Base-by-base conservation (phyloP, 208 protist genomes). In the Trypanosomatidae sp. region DNA sequence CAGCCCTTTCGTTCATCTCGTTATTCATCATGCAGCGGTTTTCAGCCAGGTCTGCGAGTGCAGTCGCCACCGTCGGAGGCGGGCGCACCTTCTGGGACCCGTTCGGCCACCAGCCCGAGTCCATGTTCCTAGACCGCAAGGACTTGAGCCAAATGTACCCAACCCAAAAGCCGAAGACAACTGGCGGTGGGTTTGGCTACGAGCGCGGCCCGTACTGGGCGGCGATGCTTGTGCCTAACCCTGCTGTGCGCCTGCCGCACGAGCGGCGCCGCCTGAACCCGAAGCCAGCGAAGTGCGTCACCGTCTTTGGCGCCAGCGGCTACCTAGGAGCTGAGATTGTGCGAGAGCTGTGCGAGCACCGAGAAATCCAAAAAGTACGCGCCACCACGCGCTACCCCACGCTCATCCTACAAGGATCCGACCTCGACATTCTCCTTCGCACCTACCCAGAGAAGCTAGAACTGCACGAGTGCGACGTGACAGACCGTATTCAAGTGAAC, bases 381-480 rank as follows among this genome's bases (percentile, higher is more conserved):
- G 91, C 91, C 25, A 92, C 86, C 28, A 97, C 94, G 2, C 89
- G 94, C 53, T 97, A 97, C 81, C 94, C 94, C 30, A 96, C 91
- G 19, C 90, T 96, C n/a, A 96, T 98, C 74, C 88, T 88, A 17
- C 74, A 82, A 30, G 89, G 90, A 36, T 97, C 93, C 1, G 94
- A 96, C 65, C 74, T 98, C n/a, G 91, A 98, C 59, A 1, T 85
- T 13, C 86, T 98, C 3, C 82, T 98, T 39, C 87, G 92, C 69
- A 69, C 86, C 62, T 95, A 95, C 76, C 92, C 92, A 41, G 91
- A 97, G 6, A 96, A 97, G 72, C 85, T 96, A 78, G 91, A 95
- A 77, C 84, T 98, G 56, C 91, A 98, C 80, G 94, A 96, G 81
- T 95, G 91, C 80, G 92, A 98, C 74, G 92, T 98, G 49, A 95